Evolutionary conservation across 2,329 filamentous ascomycete genomes (phyloP).

Genomic region (Aspergillus japonicus): DNA sequence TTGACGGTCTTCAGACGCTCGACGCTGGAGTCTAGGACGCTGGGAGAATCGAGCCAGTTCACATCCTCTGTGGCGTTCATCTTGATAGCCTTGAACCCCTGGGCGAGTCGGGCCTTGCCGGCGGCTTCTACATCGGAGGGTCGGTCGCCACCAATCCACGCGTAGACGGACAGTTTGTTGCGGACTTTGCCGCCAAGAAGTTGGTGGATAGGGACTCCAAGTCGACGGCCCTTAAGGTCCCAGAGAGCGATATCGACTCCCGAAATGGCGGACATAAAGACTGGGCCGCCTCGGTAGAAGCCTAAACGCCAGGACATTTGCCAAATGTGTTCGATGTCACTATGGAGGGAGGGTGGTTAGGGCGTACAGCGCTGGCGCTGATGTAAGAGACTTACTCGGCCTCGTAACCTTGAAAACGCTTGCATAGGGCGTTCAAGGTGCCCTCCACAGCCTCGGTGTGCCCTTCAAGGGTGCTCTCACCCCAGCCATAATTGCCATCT

Average conservation of each 20-base stretch:
- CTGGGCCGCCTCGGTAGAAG: constrained; percentile 75
- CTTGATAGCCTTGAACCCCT: constrained; percentile 55
- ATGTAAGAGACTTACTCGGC: constrained; percentile 58
- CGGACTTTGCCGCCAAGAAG: constrained; percentile 72
- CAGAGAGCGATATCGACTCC: constrained; percentile 78
- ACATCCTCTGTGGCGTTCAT: constrained; percentile 79
- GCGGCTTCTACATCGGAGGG: constrained; percentile 64
- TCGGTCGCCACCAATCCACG: constrained; percentile 75
- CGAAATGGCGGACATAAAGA: constrained; percentile 75
- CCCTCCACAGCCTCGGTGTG: constrained; percentile 73
- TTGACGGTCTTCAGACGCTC: constrained; percentile 69
- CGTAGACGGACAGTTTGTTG: constrained; percentile 68
- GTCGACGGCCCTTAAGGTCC: constrained; percentile 68
- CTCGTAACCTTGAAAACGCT: constrained; percentile 64
- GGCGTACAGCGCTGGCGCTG: neutral
- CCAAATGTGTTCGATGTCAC: constrained; percentile 80
- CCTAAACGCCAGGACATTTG: constrained; percentile 68
- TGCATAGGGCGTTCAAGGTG: constrained; percentile 64
- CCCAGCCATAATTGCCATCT: constrained; percentile 66
- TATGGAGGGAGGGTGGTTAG: constrained; percentile 30
- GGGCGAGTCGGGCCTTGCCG: constrained; percentile 50
- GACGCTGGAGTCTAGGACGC: constrained; percentile 61
- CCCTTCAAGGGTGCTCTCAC: constrained; percentile 71
- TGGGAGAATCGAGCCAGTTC: constrained; percentile 73
- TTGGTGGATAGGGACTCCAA: constrained; percentile 69